Evolutionary conservation across 306 rosid species (phyloP).

Genomic region (Pterocarpus santalinus): DNA sequence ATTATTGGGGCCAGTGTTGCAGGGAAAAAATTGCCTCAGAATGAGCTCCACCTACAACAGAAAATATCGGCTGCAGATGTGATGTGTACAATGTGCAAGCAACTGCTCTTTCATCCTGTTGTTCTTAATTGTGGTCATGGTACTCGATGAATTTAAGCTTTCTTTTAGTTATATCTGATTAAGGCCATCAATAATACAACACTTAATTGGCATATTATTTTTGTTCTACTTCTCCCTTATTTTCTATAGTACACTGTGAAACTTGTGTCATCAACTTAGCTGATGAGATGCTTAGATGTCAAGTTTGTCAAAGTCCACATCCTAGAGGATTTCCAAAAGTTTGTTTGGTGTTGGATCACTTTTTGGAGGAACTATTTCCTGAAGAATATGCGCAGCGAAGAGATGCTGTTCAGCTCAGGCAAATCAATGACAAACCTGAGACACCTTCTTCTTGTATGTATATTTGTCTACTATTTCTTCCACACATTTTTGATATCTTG

Average conservation of each 20-base stretch:
- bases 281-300: conserved; percentile 66
- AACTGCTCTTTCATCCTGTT: conserved; percentile 68
- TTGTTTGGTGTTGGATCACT: conserved; percentile 69
- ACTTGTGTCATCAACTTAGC: conserved; percentile 54
- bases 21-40: conserved; percentile 44
- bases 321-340: conserved; percentile 81
- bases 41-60: conserved; percentile 40
- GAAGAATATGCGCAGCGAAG: conserved; percentile 68
- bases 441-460: conserved; percentile 52
- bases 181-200: conserved; percentile 15
- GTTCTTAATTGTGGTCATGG: conserved; percentile 95
- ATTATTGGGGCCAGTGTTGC: conserved; percentile 44
- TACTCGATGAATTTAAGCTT: conserved; percentile 40
- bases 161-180: conserved; percentile 27
- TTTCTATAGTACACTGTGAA: conserved; percentile 69
- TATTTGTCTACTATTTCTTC: conserved; percentile 19
- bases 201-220: conserved; percentile 26
- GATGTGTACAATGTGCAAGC: conserved; percentile 70
- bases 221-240: conserved; percentile 9
- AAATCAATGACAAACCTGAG: conserved; percentile 47
- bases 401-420: conserved; percentile 53
- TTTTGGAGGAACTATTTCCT: conserved; percentile 71
- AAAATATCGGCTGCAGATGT: conserved; percentile 65
- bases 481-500: not conserved
- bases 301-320: conserved; percentile 73